These are phyloP conservation scores for Wickerhamomyces sydowiorum DNA, from an alignment of 805 yeast genomes.

Conservation along the genomic window DNA sequence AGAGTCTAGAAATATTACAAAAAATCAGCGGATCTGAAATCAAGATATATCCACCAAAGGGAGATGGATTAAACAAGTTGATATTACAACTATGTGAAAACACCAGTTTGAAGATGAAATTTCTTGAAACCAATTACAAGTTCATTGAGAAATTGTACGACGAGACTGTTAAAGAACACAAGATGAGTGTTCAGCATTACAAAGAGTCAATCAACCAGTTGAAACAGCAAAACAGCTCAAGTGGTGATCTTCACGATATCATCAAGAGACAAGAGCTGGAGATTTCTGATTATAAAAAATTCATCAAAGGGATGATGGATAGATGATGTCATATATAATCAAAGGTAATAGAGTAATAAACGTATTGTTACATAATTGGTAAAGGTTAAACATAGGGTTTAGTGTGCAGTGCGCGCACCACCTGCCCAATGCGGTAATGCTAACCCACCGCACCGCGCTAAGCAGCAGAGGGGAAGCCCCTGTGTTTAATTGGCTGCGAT, in stretches of 20 bases:
- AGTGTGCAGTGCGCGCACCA: too few species aligned
- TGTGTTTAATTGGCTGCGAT: too few species aligned
- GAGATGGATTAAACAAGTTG: constrained; percentile 2
- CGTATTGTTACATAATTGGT: too few species aligned
- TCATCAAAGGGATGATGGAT: constrained; percentile 21
- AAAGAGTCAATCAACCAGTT: background rate
- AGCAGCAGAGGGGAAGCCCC: too few species aligned
- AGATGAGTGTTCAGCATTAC: constrained; percentile 2
- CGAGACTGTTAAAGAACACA: constrained; percentile 7
- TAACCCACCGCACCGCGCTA: too few species aligned
- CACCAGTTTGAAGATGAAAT: constrained; percentile 12
- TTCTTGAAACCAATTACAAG: constrained; percentile 18
- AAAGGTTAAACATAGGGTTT: too few species aligned
- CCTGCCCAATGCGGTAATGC: too few species aligned
- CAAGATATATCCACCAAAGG: background rate
- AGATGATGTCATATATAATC: constrained; percentile 5
- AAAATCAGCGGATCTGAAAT: background rate
- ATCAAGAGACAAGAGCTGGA: constrained; percentile 12
- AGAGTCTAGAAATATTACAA: background rate
- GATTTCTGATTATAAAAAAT: constrained; percentile 17
- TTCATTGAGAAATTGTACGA: constrained; percentile 17
- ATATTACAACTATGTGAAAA: constrained; percentile 11
- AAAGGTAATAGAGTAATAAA: too few species aligned
- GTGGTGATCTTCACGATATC: background rate
- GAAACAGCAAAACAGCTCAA: background rate